phyloP scores from a whole-genome alignment of 257 asterid species.

The Ocimum tenuiflorum region DNA sequence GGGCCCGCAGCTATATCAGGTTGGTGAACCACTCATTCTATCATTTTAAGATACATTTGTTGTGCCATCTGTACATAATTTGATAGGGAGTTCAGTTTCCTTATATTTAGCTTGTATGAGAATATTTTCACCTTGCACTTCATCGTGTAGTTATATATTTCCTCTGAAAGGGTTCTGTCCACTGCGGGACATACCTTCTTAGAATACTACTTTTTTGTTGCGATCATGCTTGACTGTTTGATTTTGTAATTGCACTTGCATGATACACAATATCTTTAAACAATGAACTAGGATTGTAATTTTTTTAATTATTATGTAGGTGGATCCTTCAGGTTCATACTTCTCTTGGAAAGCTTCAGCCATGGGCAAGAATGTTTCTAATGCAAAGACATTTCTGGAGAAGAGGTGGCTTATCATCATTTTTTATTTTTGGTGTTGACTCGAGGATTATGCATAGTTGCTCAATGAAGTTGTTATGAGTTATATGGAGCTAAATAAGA shows the following conservation, averaged over 20 bases:
- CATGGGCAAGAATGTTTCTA: slow-evolving; percentile 98
- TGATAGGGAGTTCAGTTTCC: not conserved
- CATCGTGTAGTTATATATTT: not conserved
- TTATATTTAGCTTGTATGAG: not conserved
- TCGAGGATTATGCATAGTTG: not conserved
- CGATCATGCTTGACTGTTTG: not conserved
- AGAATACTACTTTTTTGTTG: not conserved
- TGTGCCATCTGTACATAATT: not conserved
- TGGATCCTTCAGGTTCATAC: slow-evolving; percentile 98
- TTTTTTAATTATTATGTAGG: slow-evolving; percentile 42
- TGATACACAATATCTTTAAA: not conserved
- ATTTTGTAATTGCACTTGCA: not conserved
- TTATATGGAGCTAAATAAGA: not conserved
- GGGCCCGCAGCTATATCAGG: slow-evolving; percentile 98
- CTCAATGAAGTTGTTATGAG: not conserved
- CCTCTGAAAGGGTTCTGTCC: not conserved
- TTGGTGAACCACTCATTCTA: slow-evolving; percentile 22
- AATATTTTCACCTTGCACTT: not conserved
- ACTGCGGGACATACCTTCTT: not conserved
- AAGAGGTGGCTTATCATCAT: slow-evolving; percentile 49
- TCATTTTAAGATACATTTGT: not conserved
- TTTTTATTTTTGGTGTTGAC: not conserved
- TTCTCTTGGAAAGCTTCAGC: slow-evolving; percentile 99
- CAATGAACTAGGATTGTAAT: not conserved
- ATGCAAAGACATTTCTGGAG: slow-evolving; percentile 95